A percentile compares a stretch with the other conserved stretches of the same genome.
Conservation (phyloP, 192 early-diverging fungal genomes). For the Oehlia diaphana region DNA sequence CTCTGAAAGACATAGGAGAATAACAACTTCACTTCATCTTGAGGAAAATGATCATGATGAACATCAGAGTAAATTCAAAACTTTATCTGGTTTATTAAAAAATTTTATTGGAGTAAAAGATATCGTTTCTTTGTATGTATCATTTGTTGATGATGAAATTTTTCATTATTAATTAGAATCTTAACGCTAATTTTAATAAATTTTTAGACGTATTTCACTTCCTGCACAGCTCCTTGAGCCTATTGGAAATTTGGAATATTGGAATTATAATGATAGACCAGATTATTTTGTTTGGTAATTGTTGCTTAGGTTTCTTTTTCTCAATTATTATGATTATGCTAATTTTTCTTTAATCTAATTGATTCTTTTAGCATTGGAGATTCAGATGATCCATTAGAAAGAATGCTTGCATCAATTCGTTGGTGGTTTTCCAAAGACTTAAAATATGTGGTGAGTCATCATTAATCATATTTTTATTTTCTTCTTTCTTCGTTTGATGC, state of each 20-base stretch:
- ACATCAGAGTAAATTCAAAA: conserved; percentile 57
- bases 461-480: not conserved
- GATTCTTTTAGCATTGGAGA: conserved; percentile 55
- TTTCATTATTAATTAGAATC: not conserved
- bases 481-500: not conserved
- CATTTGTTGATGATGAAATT: too few relatives aligned
- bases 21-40: conserved; percentile 1
- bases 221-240: conserved; percentile 73
- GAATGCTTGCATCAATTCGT: conserved; percentile 67
- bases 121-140: conserved; percentile 48
- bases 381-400: conserved; percentile 60
- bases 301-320: not conserved
- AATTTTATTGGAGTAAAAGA: conserved; percentile 72
- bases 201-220: conserved; percentile 59
- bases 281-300: conserved; percentile 59
- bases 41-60: conserved; percentile 14
- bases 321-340: not conserved
- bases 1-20: conserved; percentile 1
- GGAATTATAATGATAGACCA: conserved; percentile 78
- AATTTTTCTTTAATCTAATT: not conserved
- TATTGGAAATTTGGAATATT: conserved; percentile 73
- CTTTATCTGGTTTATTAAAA: conserved; percentile 59
- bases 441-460: conserved; percentile 48
- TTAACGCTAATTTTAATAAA: not conserved
- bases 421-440: conserved; percentile 76